Evolutionary conservation across 2,329 filamentous ascomycete genomes (phyloP), one percentile per base, ranked within the genome.

Genomic region (Hymenoscyphus linearis): DNA sequence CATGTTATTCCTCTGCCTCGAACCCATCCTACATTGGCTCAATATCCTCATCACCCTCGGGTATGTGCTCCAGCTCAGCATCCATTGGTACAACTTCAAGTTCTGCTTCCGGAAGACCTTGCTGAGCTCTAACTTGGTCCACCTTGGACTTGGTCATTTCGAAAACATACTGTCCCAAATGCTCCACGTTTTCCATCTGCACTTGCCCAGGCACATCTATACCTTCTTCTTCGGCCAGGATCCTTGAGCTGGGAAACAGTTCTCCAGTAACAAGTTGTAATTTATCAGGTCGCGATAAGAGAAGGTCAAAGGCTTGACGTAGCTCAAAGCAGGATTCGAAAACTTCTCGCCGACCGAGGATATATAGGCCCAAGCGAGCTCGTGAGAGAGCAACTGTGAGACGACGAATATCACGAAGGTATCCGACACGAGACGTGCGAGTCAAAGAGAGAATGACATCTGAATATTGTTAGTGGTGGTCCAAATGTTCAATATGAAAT

Each of bases 321-420:
- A 99, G 83, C 75, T 99, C 95, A 66, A 89, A 89, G 74, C 91
- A 96, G 0, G 87, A 83, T 74, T 96, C 92, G 69, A 98, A 99
- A 2, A 98, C 86, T 63, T 89, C 86, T 37, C 91, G 86, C 34
- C 95, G 89, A 50, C 95, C 95, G 12, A 99, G 84, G 60, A 99
- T 87, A 74, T 98, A 99, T 3, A 99, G 80, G 6, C 95, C 95
- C 1, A 99, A 81, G 3, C 95, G 86, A 25, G 95, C 93, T 62
- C 96, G 90, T 2, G 93, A 98, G 3, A 99, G 83, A 0, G 93
- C 95, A 54, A 99, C 95, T 0, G 95, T 99, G 63, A 99, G 84
- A 61, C 95, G 90, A 53, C 95, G 89, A 64, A 98, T 87, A 72
- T 98, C 93, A 65, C 96, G 89, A 9, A 99, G 83, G 74, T 98